Base-by-base conservation (phyloP, 2,329 filamentous ascomycete genomes). In the Endothia cerciana region DNA sequence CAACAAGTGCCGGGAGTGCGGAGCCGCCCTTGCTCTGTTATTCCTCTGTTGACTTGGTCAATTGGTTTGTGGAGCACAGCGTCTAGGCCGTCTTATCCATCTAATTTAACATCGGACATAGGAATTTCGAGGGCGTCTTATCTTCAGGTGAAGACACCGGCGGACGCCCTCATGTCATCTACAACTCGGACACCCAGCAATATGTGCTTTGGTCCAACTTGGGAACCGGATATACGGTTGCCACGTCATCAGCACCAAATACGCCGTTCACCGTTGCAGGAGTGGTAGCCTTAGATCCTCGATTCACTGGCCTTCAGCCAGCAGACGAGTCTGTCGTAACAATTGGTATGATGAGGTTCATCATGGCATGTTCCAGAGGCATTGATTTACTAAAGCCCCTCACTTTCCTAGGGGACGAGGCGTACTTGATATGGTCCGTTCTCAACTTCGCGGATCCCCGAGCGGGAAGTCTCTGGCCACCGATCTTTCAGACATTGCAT, bases 201-300 rank as follows among this genome's bases (percentile, higher is more conserved):
- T 65, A 65, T 19, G 55, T 65, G 45, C 43, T 65, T 5, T 63
- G 64, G 64, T 65, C 64, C 7, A 65, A 65, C 28, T n/a, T 49
- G 3, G n/a, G 36, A 2, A 45, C 53, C 2, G 60, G 64, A 2
- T 65, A 65, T 28, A 57, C 61, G 15, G 36, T 65, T 22, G 53
- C 64, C 8, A 65, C 64, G 11, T 65, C 64, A 1, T 59, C 64
- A 4, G 53, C 60, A 22, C 64, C 64, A 28, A 63, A 59, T n/a
- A 28, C 43, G 8, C 36, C 60, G 10, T 65, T 65, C 38, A 57
- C 47, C 0, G 64, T 62, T 22, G 43, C 25, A 13, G 64, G 60
- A 1, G 43, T 36, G 1, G 60, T 60, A 15, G 64, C 64, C 11
- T 25, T 65, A 25, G 64, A 65, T 22, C 64, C 64, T 1, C 60